phyloP scores from a whole-genome alignment of 495 filamentous ascomycete species.

The Tuber melanosporum region DNA sequence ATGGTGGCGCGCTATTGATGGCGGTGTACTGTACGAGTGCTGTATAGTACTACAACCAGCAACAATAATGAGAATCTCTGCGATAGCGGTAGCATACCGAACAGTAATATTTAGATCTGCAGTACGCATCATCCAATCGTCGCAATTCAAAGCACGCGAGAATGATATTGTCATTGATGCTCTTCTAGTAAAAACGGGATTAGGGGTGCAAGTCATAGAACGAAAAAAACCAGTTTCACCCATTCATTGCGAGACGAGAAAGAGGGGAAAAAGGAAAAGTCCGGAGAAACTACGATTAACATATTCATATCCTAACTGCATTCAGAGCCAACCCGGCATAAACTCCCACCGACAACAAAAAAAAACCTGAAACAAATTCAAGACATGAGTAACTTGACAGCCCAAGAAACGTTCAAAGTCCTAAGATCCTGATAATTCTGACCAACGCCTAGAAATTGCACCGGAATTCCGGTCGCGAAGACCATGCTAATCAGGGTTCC shows the following conservation, averaged over 20 bases:
- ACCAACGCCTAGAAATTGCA: constrained; percentile 87
- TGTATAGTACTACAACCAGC: too few relatives aligned
- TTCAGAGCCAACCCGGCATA: not conserved
- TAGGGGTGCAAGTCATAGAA: not conserved
- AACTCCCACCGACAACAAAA: not conserved
- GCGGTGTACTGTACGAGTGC: not conserved
- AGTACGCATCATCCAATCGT: not conserved
- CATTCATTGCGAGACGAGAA: not conserved
- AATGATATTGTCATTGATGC: not conserved
- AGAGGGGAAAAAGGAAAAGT: not conserved
- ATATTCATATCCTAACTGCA: not conserved
- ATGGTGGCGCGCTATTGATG: not conserved
- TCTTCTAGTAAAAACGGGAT: not conserved
- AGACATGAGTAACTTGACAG: constrained; percentile 70
- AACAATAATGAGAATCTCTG: not conserved
- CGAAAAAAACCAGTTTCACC: not conserved
- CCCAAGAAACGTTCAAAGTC: constrained; percentile 87
- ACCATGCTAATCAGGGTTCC: constrained; percentile 96
- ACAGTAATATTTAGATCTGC: not conserved
- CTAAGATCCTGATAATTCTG: constrained; percentile 96
- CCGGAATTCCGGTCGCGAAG: constrained; percentile 90
- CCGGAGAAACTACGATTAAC: not conserved
- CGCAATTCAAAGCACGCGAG: not conserved
- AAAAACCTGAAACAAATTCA: constrained; percentile 17
- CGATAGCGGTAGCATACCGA: not conserved